Conservation (phyloP, 148 eudicot genomes). For the Spergularia marina region DNA sequence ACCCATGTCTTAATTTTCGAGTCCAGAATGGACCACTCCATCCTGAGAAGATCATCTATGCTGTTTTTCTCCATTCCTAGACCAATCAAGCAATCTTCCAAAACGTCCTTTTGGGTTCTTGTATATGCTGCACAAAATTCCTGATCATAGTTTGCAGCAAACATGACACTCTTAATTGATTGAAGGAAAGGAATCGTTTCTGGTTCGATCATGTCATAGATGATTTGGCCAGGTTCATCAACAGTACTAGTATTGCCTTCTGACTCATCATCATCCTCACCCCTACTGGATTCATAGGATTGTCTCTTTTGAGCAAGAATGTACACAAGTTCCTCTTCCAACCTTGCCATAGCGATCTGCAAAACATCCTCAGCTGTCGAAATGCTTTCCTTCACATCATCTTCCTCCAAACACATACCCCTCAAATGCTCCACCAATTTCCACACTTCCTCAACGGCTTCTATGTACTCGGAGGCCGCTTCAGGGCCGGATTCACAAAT, state of each 20-base stretch:
- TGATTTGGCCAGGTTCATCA: slow-evolving; percentile 23
- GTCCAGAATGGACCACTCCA: slow-evolving; percentile 52
- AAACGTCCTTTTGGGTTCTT: slow-evolving; percentile 40
- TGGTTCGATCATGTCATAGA: slow-evolving; percentile 50
- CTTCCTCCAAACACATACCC: slow-evolving; percentile 20
- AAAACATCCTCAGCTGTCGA: slow-evolving; percentile 27
- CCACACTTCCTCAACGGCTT: slow-evolving; percentile 26
- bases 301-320: slow-evolving; percentile 27
- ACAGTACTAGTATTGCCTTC: slow-evolving; percentile 5
- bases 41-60: slow-evolving; percentile 57
- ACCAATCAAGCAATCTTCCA: slow-evolving; percentile 50
- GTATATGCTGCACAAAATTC: slow-evolving; percentile 47
- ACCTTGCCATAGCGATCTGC: slow-evolving; percentile 28
- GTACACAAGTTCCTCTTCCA: slow-evolving; percentile 32
- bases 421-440: slow-evolving; percentile 16
- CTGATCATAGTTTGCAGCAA: slow-evolving; percentile 43
- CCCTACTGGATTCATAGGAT: slow-evolving; percentile 21
- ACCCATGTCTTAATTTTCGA: slow-evolving; percentile 63
- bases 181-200: slow-evolving; percentile 39
- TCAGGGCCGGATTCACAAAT: slow-evolving; percentile 30
- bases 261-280: slow-evolving; percentile 21
- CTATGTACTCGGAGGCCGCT: slow-evolving; percentile 22
- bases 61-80: slow-evolving; percentile 49
- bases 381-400: slow-evolving; percentile 18
- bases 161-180: slow-evolving; percentile 50